phyloP scores from a whole-genome alignment of 352 stramenopile genomes.

The Globisporangium perplexum region DNA sequence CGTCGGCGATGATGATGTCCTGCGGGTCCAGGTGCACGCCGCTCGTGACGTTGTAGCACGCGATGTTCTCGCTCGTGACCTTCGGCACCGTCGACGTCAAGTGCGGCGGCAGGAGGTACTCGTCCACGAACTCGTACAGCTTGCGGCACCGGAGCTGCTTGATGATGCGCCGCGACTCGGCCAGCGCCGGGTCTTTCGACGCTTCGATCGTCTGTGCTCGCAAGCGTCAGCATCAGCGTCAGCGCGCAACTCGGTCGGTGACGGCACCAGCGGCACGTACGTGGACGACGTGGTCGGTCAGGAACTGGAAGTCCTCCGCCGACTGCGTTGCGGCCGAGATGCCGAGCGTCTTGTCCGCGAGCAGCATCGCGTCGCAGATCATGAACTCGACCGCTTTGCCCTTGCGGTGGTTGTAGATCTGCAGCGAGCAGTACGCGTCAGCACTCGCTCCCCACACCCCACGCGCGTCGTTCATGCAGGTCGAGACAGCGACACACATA shows the following conservation, averaged over 20 bases:
- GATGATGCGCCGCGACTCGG: conserved; percentile 52
- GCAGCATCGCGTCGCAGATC: conserved; percentile 84
- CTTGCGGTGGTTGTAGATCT: conserved; percentile 89
- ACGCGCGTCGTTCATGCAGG: not conserved
- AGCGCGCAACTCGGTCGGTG: not conserved
- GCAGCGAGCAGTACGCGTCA: not conserved
- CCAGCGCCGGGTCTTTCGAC: conserved; percentile 52
- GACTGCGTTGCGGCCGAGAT: conserved; percentile 64
- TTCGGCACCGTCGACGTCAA: conserved; percentile 44
- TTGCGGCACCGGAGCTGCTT: conserved; percentile 63
- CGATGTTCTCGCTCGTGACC: conserved; percentile 54
- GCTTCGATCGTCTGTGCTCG: conserved; percentile 54
- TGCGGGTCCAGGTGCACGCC: conserved; percentile 42
- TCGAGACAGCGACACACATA: not conserved
- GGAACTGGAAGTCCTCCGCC: conserved; percentile 63
- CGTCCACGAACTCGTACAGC: conserved; percentile 85
- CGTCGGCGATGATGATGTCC: conserved; percentile 81
- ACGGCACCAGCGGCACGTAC: conserved; percentile 16
- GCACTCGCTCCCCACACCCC: not conserved
- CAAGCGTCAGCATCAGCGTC: not conserved
- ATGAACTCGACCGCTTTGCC: conserved; percentile 88
- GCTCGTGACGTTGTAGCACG: conserved; percentile 35
- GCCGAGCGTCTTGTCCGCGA: conserved; percentile 68
- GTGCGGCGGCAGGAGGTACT: conserved; percentile 59
- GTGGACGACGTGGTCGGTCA: conserved; percentile 72